phyloP scores from a whole-genome alignment of 495 filamentous ascomycete species.

The Amphirosellinia nigrospora region DNA sequence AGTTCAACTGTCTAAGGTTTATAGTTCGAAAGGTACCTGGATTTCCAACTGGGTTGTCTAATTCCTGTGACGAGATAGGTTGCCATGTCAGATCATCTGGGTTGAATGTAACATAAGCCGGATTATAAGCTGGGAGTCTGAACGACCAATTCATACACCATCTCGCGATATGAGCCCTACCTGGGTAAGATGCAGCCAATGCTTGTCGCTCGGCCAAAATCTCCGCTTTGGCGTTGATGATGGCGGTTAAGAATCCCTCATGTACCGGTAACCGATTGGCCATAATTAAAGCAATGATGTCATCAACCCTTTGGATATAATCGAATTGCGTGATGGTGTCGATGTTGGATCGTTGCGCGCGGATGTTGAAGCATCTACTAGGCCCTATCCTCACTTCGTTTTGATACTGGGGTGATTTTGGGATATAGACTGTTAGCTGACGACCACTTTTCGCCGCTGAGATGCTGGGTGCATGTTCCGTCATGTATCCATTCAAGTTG shows the following conservation, averaged over 20 bases:
- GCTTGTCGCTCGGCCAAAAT: not conserved
- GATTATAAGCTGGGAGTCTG: not conserved
- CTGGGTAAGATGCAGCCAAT: not conserved
- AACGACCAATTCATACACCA: not conserved
- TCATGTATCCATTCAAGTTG: too few species aligned
- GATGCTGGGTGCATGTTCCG: not conserved
- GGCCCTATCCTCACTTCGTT: not conserved
- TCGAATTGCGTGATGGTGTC: not conserved
- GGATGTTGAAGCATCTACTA: not conserved
- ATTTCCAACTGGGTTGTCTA: not conserved
- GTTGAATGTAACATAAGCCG: not conserved
- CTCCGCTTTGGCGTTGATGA: not conserved
- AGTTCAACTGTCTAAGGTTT: not conserved
- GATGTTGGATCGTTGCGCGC: not conserved
- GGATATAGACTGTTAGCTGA: not conserved
- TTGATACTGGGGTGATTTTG: too few species aligned
- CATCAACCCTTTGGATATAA: not conserved
- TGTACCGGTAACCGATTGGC: not conserved
- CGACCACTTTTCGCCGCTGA: not conserved
- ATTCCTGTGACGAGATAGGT: not conserved
- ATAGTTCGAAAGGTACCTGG: not conserved
- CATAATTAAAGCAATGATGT: not conserved
- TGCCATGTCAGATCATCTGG: not conserved
- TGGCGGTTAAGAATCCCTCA: not conserved
- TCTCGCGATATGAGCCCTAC: not conserved